Evolutionary conservation across 2,329 filamentous ascomycete species (phyloP), one percentile per base, ranked within the genome.

Genomic region (Zymoseptoria crescenta): DNA sequence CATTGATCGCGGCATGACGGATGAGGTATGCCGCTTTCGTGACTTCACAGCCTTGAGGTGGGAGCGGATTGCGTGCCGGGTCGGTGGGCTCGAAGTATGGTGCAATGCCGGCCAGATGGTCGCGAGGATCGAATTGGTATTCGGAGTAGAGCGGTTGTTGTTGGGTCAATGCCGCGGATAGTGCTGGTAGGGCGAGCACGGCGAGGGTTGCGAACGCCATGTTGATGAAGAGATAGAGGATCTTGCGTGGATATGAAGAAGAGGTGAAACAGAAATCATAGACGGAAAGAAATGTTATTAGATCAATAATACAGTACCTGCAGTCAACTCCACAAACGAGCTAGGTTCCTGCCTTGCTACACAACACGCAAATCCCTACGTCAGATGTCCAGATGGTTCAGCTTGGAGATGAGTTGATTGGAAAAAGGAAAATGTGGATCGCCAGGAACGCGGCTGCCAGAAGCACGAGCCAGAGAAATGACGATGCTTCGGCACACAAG

Each of bases 1-100:
- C 77, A 60, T 78, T 79, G 61, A 81, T 81, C 41, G 79, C 78
- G 1, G 78, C 77, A 67, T 81, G 79, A 9, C 79, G 74, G 20
- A 80, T 72, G 6, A 81, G 74, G 62, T 80, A 80, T 5, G 79
- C 74, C 8, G 77, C 78, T 54, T 76, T 70, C 8, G 76, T 79
- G 27, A 80, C 77, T 63, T 79, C 77, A 72, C 79, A 81, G 57
- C 79, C 79, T 68, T 79, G 77, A 8, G 79, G 77, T 35, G 78
- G 74, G 52, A 74, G 70, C 1, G 77, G 79, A 59, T 79, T 75
- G 56, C 77, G 74, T 41, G 74, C 71, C 30, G 78, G 77, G 57
- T 78, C 75, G 9, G 74, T 67, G 13, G 77, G 77, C 64, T 80
- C 76, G 62, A 79, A 81, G 67, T 80, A 79, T 0, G 79, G 79